Conservation (phyloP, 345 rosid genomes). For the Punica granatum region DNA sequence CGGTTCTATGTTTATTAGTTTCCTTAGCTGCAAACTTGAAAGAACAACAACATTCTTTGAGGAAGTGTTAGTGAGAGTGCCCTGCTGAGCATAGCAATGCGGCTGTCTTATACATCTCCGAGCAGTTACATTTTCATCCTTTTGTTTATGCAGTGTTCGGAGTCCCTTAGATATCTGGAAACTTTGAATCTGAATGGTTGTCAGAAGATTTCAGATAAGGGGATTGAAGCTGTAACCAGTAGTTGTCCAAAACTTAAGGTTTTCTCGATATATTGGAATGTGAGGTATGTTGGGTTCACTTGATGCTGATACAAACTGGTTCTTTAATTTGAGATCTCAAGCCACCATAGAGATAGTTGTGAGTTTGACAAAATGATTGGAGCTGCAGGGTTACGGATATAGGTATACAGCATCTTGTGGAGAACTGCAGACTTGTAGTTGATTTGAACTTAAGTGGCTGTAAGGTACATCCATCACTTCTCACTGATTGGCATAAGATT, state of each 20-base stretch:
- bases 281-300: conserved; percentile 44
- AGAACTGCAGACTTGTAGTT: conserved; percentile 48
- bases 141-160: conserved; percentile 29
- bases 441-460: conserved; percentile 93
- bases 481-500: neutral
- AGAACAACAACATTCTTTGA: neutral
- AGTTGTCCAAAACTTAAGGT: conserved; percentile 57
- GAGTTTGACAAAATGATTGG: conserved; percentile 10
- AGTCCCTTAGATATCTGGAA: conserved; percentile 55
- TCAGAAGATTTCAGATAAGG: conserved; percentile 89
- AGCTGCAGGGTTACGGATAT: conserved; percentile 60
- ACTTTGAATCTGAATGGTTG: conserved; percentile 82
- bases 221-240: conserved; percentile 60
- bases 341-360: conserved; percentile 1
- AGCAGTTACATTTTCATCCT: neutral
- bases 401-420: conserved; percentile 54
- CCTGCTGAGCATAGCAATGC: neutral
- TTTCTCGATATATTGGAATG: conserved; percentile 88
- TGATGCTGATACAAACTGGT: neutral
- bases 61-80: neutral
- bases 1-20: too few relatives aligned
- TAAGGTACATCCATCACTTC: conserved; percentile 40
- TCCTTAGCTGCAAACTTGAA: neutral
- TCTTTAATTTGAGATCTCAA: neutral
- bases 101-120: neutral